These are phyloP conservation scores for Sphaerostilbella broomeana DNA, from an alignment of 2,329 filamentous ascomycete genomes.

Conservation along the genomic window DNA sequence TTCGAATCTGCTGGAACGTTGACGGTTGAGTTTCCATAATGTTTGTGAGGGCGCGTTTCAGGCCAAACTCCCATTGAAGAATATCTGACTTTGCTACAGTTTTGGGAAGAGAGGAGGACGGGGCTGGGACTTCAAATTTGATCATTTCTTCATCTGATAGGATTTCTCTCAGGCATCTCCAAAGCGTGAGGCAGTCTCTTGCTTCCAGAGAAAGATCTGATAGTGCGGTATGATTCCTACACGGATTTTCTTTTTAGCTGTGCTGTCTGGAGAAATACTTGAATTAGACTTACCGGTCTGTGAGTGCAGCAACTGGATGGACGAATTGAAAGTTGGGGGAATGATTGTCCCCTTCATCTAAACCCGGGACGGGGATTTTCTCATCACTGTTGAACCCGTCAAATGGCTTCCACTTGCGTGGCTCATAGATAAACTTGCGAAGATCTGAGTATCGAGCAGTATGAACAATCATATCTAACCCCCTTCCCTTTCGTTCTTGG, in stretches of 20 bases:
- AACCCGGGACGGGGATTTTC: constrained; percentile 37
- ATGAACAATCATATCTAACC: constrained; percentile 63
- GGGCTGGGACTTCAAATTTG: constrained; percentile 1
- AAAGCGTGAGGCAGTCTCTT: constrained; percentile 8
- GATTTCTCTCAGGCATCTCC: constrained; percentile 4
- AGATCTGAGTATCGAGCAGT: constrained; percentile 67
- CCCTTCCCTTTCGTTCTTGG: constrained; percentile 55
- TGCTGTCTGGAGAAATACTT: not conserved
- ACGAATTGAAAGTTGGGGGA: constrained; percentile 49
- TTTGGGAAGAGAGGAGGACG: constrained; percentile 32
- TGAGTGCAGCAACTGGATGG: constrained; percentile 59
- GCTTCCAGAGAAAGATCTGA: constrained; percentile 9
- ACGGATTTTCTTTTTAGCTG: not conserved
- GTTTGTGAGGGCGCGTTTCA: constrained; percentile 51
- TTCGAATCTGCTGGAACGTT: constrained; percentile 37
- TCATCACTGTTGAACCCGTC: constrained; percentile 40
- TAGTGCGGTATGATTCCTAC: constrained; percentile 8
- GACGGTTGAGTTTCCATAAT: constrained; percentile 53
- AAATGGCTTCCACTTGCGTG: constrained; percentile 44
- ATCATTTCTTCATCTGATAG: constrained; percentile 1
- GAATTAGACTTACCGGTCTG: constrained; percentile 39
- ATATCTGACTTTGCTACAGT: constrained; percentile 60
- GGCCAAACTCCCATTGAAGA: constrained; percentile 53
- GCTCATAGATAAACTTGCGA: constrained; percentile 63
- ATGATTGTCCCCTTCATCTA: constrained; percentile 31